Conservation (phyloP, 345 rosid genomes). For the Brassica carinata region DNA sequence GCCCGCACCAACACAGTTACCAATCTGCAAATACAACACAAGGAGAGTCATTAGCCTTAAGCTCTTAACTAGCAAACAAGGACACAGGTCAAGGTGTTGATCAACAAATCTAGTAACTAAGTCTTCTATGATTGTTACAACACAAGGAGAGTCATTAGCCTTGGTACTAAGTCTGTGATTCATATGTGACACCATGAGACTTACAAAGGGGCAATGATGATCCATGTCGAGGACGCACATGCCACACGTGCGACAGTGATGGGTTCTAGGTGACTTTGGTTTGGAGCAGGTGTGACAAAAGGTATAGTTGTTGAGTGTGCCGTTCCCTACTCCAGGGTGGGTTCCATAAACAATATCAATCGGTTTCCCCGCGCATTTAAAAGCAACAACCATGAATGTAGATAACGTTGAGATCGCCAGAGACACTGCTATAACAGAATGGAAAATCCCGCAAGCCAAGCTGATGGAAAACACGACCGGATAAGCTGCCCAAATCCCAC, state of each 20-base stretch:
- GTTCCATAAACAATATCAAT: conserved; percentile 71
- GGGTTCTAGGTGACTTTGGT: conserved; percentile 87
- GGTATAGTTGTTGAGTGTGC: conserved; percentile 73
- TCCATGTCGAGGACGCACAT: conserved; percentile 92
- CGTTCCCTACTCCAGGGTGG: conserved; percentile 77
- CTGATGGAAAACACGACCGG: conserved; percentile 77
- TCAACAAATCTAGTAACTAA: background rate
- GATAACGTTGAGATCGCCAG: conserved; percentile 61
- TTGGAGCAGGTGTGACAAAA: conserved; percentile 71
- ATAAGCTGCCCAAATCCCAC: conserved; percentile 83
- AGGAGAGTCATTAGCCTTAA: conserved; percentile 4
- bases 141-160: conserved; percentile 5
- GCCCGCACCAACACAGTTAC: conserved; percentile 91
- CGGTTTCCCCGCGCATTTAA: conserved; percentile 69
- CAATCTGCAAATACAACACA: conserved; percentile 62
- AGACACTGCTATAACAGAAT: conserved; percentile 45
- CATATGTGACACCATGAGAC: conserved; percentile 32
- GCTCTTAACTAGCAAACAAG: conserved; percentile 7
- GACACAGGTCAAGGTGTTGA: too few relatives aligned
- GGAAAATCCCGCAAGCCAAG: conserved; percentile 55
- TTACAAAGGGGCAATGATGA: conserved; percentile 98
- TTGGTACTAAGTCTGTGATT: conserved; percentile 1
- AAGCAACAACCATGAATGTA: conserved; percentile 69
- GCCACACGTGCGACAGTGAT: conserved; percentile 94
- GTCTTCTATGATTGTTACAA: background rate